phyloP scores from a whole-genome alignment of 2,329 filamentous ascomycete genomes.

The Colletotrichum sp. region DNA sequence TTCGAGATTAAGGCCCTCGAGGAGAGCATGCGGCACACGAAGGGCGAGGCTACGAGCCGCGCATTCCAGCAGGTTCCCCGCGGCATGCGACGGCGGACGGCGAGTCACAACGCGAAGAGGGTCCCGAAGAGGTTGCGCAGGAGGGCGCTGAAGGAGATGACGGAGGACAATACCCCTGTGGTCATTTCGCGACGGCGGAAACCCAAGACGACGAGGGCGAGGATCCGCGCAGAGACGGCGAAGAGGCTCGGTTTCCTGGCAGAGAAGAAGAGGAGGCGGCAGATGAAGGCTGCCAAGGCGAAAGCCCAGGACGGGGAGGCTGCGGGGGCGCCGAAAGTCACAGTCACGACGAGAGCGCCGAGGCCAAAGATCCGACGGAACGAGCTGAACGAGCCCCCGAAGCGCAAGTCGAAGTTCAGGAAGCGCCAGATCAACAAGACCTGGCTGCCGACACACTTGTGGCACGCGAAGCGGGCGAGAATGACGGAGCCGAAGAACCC shows the following conservation, averaged over 20 bases:
- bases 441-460: conserved; percentile 94
- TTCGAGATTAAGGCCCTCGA: conserved; percentile 90
- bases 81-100: conserved; percentile 82
- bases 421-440: conserved; percentile 89
- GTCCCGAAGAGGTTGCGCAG: conserved; percentile 79
- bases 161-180: conserved; percentile 87
- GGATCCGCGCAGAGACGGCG: conserved; percentile 77
- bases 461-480: conserved; percentile 88
- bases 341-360: conserved; percentile 44
- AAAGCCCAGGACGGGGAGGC: conserved; percentile 32
- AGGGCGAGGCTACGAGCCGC: conserved; percentile 64
- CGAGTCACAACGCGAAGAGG: conserved; percentile 92
- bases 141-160: conserved; percentile 76
- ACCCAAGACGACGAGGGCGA: conserved; percentile 59
- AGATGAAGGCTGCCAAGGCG: conserved; percentile 37
- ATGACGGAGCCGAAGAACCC: conserved; percentile 83
- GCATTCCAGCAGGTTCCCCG: conserved; percentile 93
- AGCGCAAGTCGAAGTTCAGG: conserved; percentile 71
- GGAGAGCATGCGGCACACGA: conserved; percentile 78
- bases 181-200: conserved; percentile 70
- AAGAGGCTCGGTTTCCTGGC: conserved; percentile 71
- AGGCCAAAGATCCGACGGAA: conserved; percentile 75
- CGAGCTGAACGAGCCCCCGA: conserved; percentile 64
- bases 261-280: conserved; percentile 56
- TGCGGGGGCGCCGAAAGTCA: conserved; percentile 27